A percentile compares a stretch with the other conserved stretches of the same genome.
phyloP scores from a whole-genome alignment of 2,329 filamentous ascomycete species.

The Alternaria ethzedia region DNA sequence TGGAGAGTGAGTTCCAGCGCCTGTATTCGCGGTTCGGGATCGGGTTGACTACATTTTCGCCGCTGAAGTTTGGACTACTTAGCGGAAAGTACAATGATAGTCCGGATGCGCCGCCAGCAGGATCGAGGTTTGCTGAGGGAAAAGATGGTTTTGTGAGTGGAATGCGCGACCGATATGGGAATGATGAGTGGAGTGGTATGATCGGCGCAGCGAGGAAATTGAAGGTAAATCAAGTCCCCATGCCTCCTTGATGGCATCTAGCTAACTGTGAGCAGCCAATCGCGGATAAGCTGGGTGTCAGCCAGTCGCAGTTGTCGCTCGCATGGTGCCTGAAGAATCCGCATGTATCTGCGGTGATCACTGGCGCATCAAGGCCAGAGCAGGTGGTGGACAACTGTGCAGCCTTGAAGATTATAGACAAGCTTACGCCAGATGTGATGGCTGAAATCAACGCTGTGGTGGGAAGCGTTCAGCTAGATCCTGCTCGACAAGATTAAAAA shows the following conservation, averaged over 20 bases:
- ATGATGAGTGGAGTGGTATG: slow-evolving; percentile 61
- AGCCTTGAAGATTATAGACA: slow-evolving; percentile 53
- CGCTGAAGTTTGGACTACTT: slow-evolving; percentile 63
- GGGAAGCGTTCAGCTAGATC: slow-evolving; percentile 30
- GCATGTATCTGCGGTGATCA: slow-evolving; percentile 41
- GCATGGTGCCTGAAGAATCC: slow-evolving; percentile 48
- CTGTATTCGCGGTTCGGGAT: slow-evolving; percentile 62
- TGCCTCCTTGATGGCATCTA: neutral
- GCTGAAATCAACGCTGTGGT: slow-evolving; percentile 48
- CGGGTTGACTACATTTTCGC: slow-evolving; percentile 63
- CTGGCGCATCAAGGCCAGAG: slow-evolving; percentile 37
- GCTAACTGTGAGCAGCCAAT: slow-evolving; percentile 49
- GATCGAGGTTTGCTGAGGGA: slow-evolving; percentile 64
- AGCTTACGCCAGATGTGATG: slow-evolving; percentile 55
- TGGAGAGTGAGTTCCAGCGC: slow-evolving; percentile 64
- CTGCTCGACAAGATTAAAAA: slow-evolving; percentile 30
- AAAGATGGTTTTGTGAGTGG: slow-evolving; percentile 63
- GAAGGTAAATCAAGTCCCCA: slow-evolving; percentile 27
- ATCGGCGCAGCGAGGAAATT: slow-evolving; percentile 63
- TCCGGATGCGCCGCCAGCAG: slow-evolving; percentile 61
- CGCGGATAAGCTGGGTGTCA: slow-evolving; percentile 69
- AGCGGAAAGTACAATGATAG: slow-evolving; percentile 68
- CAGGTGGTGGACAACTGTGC: slow-evolving; percentile 48
- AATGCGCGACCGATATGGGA: slow-evolving; percentile 52
- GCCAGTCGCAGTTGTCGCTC: slow-evolving; percentile 50